These are phyloP conservation scores for Fusarium sp. DNA, from an alignment of 2,329 filamentous ascomycete genomes.

Conservation along the genomic window DNA sequence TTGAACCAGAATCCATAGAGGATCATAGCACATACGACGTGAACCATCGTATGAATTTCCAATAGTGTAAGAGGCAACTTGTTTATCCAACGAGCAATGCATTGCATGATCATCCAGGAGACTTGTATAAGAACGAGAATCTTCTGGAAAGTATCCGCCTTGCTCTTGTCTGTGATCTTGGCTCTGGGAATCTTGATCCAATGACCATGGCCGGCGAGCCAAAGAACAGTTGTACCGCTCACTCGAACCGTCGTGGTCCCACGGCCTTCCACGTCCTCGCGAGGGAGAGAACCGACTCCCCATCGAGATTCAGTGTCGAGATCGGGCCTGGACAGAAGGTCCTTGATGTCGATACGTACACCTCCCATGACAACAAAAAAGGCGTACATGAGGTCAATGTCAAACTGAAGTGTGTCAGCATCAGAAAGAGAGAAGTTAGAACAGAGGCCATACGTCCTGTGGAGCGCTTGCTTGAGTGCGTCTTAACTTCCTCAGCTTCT, in stretches of 20 bases:
- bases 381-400: slow-evolving; percentile 36
- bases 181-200: slow-evolving; percentile 16
- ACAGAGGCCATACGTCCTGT: background rate
- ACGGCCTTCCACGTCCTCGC: background rate
- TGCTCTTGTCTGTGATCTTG: slow-evolving; percentile 53
- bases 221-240: slow-evolving; percentile 5
- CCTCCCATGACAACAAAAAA: slow-evolving; percentile 50
- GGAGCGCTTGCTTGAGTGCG: background rate
- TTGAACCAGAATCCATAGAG: slow-evolving; percentile 39
- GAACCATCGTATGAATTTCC: slow-evolving; percentile 47
- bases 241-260: background rate
- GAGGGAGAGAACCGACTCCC: slow-evolving; percentile 3
- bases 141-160: slow-evolving; percentile 52
- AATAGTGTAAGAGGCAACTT: slow-evolving; percentile 53
- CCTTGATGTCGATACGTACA: slow-evolving; percentile 28
- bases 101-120: slow-evolving; percentile 53
- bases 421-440: background rate
- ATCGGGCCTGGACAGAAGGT: slow-evolving; percentile 2
- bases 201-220: slow-evolving; percentile 12
- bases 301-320: background rate
- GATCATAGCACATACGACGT: slow-evolving; percentile 34
- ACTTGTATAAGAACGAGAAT: slow-evolving; percentile 53
- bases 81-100: slow-evolving; percentile 46
- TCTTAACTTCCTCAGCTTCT: background rate
- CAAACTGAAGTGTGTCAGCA: background rate